Conservation (phyloP, 805 yeast species). For the Debaryomyces tyrocola region DNA sequence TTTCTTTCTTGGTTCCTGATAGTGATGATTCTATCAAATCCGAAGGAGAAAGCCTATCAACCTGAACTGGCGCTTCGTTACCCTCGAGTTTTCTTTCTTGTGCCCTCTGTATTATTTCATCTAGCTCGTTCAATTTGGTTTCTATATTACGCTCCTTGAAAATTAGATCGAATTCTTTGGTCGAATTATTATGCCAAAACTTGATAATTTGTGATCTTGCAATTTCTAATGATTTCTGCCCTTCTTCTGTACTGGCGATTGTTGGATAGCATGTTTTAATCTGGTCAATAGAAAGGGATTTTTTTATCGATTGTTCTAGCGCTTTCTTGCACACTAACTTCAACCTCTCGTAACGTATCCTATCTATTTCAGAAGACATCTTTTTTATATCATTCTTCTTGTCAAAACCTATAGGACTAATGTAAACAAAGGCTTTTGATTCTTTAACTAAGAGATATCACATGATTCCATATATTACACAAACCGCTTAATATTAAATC, state of each 20-base stretch:
- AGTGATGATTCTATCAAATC: constrained; percentile 35
- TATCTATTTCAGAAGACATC: constrained; percentile 9
- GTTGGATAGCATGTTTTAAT: constrained; percentile 55
- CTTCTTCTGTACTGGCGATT: constrained; percentile 47
- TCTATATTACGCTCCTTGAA: constrained; percentile 49
- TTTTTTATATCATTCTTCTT: not conserved
- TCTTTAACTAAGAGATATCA: not conserved
- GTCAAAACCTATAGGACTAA: not conserved
- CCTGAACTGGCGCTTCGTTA: constrained; percentile 17
- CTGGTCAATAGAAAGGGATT: constrained; percentile 50
- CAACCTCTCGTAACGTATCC: constrained; percentile 50
- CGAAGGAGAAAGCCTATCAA: constrained; percentile 29
- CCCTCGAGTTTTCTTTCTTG: constrained; percentile 22
- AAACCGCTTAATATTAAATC: not conserved
- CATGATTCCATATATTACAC: not conserved
- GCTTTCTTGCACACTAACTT: constrained; percentile 53
- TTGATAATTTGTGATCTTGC: constrained; percentile 53
- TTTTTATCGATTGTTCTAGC: constrained; percentile 50
- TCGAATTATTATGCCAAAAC: constrained; percentile 50
- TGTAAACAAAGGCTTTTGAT: not conserved
- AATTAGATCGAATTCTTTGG: constrained; percentile 55
- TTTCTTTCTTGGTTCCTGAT: constrained; percentile 16
- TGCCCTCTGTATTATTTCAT: constrained; percentile 46
- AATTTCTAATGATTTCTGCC: constrained; percentile 42
- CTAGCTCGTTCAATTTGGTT: constrained; percentile 45